Evolutionary conservation across 805 yeast genomes (phyloP), one percentile per base, ranked within the genome.

Genomic region (Wickerhamomyces queroliae): DNA sequence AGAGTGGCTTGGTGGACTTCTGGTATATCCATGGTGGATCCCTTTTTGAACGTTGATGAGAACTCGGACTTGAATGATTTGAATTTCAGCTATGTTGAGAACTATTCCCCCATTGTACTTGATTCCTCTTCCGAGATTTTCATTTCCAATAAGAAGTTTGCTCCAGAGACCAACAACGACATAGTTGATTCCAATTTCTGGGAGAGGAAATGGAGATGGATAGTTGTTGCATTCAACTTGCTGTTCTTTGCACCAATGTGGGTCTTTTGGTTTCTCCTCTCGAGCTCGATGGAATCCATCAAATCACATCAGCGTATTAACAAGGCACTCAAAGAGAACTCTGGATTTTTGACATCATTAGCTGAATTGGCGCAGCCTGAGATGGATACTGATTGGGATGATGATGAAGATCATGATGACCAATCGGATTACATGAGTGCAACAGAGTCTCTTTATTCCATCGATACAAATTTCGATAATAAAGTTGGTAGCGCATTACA

Each of bases 1-100:
- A 74, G 95, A 48, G 79, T 95, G 4, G 74, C 85, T 13, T 88
- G 86, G 82, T 86, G 84, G 75, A 85, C 95, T 2, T 70, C 95
- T 0, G 85, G 85, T 5, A 83, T 83, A 26, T 74, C 83, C 0
- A 50, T 60, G 21, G 61, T 66, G 27, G 87, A 83, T 49, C 88
- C 88, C 0, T 81, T 79, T 41, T 59, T 62, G 30, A 59, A 53
- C 25, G 63, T 70, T 13, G 66, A 66, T 41, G 54, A 58, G 19
- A 56, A 63, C 16, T 76, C 82, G 2, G 66, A 67, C 56, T 60
- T 67, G 35, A 67, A 67, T 40, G 50, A 48, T 16, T 24, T 54
- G 43, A 58, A 63, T 26, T 59, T 77, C 36, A 62, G 63, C 28
- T 81, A 67, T 47, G 47, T 79, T 1, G 49, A 63, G 3, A 72